A percentile compares a stretch with the other conserved stretches of the same genome.
These are phyloP conservation scores for Aspergillus phoenicis DNA, from an alignment of 2,329 filamentous ascomycete species.

Conservation along the genomic window DNA sequence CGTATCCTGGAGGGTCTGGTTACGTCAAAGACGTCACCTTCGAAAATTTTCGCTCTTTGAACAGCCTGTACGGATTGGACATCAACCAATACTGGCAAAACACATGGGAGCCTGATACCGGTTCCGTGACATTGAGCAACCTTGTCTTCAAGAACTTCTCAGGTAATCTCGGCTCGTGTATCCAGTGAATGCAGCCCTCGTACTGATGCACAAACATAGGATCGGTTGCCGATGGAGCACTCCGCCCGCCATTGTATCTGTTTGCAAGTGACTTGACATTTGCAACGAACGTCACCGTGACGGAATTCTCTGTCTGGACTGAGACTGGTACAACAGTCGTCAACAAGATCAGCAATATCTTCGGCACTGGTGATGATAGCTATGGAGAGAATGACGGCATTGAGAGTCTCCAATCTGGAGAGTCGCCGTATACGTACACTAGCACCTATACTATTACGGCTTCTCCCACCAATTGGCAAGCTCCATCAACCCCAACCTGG, in stretches of 20 bases:
- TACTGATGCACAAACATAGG: constrained; percentile 18
- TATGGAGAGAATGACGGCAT: constrained; percentile 16
- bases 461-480: constrained; percentile 31
- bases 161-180: not conserved
- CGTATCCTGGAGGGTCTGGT: constrained; percentile 42
- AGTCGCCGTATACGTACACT: constrained; percentile 24
- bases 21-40: constrained; percentile 41
- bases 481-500: constrained; percentile 34
- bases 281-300: constrained; percentile 34
- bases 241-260: constrained; percentile 34
- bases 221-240: constrained; percentile 34
- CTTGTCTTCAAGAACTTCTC: constrained; percentile 32
- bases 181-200: too few relatives aligned
- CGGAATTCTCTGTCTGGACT: constrained; percentile 42
- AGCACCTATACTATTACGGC: constrained; percentile 35
- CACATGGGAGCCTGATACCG: constrained; percentile 27
- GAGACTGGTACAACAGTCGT: constrained; percentile 22
- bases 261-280: constrained; percentile 37
- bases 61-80: constrained; percentile 27
- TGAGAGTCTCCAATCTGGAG: not conserved
- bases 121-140: constrained; percentile 27
- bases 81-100: constrained; percentile 34
- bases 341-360: constrained; percentile 41
- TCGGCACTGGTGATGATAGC: constrained; percentile 34
- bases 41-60: constrained; percentile 31